phyloP scores from a whole-genome alignment of 805 yeast species.

The Candida succiphila region DNA sequence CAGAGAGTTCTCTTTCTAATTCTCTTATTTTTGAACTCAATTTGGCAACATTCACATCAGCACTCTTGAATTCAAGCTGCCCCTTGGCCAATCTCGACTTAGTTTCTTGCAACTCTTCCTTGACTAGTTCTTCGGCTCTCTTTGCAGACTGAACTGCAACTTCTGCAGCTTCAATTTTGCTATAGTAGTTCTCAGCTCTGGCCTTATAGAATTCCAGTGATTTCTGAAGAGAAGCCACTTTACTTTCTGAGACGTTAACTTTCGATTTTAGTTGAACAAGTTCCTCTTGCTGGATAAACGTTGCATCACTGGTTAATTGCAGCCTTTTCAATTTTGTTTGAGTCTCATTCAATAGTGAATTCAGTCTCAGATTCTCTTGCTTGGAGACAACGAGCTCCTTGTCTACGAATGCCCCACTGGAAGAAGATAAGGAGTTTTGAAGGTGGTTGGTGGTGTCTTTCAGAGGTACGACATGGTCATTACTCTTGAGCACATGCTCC shows the following conservation, averaged over 20 bases:
- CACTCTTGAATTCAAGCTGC: conserved; percentile 41
- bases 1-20: conserved; percentile 47
- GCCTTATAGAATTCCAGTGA: conserved; percentile 52
- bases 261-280: conserved; percentile 41
- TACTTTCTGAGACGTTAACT: conserved; percentile 45
- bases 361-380: conserved; percentile 24
- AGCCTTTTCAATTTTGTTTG: conserved; percentile 23
- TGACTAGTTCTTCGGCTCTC: conserved; percentile 47
- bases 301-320: conserved; percentile 15
- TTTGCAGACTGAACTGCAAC: conserved; percentile 54
- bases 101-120: conserved; percentile 43
- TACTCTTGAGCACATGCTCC: conserved; percentile 15
- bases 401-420: conserved; percentile 8
- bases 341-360: conserved; percentile 23
- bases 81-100: conserved; percentile 34
- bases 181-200: conserved; percentile 66
- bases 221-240: conserved; percentile 43
- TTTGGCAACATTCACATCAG: conserved; percentile 44
- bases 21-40: conserved; percentile 39
- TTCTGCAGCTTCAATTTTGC: conserved; percentile 72
- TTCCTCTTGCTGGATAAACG: conserved; percentile 24
- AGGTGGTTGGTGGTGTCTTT: conserved; percentile 11
- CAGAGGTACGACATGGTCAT: conserved; percentile 24
- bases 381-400: conserved; percentile 17
- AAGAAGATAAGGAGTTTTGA: conserved; percentile 3